phyloP scores from a whole-genome alignment of 1,139 yeast genomes.

The Yamadazyma diddensiae region DNA sequence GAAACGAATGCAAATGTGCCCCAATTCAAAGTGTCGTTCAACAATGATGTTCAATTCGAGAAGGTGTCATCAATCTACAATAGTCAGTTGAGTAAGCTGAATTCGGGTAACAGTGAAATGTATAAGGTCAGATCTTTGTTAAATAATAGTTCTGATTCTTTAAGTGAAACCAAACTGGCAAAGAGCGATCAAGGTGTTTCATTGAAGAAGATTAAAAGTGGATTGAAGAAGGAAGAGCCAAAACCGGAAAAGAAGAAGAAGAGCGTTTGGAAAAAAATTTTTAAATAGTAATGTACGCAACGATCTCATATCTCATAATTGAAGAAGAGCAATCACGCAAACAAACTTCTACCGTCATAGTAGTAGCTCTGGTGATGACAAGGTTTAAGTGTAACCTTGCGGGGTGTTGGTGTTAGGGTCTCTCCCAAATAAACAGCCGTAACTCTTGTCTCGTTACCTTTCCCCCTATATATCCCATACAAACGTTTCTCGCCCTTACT shows the following conservation, averaged over 20 bases:
- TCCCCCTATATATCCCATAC: too few species aligned
- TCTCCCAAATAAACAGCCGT: too few species aligned
- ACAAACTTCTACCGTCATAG: too few species aligned
- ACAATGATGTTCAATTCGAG: constrained; percentile 19
- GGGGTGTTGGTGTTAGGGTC: too few species aligned
- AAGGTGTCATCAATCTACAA: constrained; percentile 33
- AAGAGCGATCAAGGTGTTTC: constrained; percentile 11
- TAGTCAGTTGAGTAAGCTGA: constrained; percentile 11
- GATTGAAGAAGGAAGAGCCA: constrained; percentile 11
- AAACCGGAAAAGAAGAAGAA: constrained; percentile 12
- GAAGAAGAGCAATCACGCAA: too few species aligned
- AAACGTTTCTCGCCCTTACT: too few species aligned
- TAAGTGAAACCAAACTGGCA: constrained; percentile 5
- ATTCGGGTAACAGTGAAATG: constrained; percentile 17
- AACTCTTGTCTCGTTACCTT: too few species aligned
- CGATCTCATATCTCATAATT: too few species aligned
- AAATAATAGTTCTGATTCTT: constrained; percentile 9
- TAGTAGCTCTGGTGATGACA: too few species aligned
- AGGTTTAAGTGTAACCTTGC: too few species aligned
- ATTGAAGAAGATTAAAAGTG: constrained; percentile 13
- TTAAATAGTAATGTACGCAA: constrained; percentile 4
- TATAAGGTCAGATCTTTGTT: constrained; percentile 43
- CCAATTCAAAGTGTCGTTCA: constrained; percentile 8
- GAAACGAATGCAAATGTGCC: constrained; percentile 5
- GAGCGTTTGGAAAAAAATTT: constrained; percentile 16